phyloP scores from a whole-genome alignment of 2,329 filamentous ascomycete genomes.

The Arthrinium puccinioides region DNA sequence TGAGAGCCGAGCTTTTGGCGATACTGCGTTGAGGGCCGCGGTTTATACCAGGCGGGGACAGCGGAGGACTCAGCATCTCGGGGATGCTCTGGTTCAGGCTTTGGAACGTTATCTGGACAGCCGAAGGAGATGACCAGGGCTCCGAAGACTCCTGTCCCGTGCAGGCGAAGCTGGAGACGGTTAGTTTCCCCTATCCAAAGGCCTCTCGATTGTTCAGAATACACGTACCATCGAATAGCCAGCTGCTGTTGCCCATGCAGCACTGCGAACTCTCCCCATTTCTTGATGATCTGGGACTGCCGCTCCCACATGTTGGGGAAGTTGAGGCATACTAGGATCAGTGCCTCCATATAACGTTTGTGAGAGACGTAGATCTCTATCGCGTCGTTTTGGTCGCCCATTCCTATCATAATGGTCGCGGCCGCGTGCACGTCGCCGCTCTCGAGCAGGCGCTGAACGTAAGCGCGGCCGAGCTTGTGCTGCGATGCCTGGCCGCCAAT shows the following conservation, averaged over 20 bases:
- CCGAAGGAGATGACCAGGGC: conserved; percentile 81
- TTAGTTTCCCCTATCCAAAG: too few relatives aligned
- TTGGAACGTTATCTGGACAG: conserved; percentile 52
- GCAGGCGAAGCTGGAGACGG: conserved; percentile 64
- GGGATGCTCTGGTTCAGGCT: conserved; percentile 48
- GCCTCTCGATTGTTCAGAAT: too few relatives aligned
- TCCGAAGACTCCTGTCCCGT: conserved; percentile 78
- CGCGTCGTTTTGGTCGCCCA: conserved; percentile 89
- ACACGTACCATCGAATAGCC: conserved; percentile 75
- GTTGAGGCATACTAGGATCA: conserved; percentile 77
- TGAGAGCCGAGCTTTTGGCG: conserved; percentile 75
- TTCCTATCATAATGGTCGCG: conserved; percentile 83
- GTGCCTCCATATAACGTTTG: conserved; percentile 84
- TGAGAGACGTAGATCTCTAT: conserved; percentile 95
- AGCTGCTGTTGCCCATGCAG: conserved; percentile 82
- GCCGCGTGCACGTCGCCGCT: conserved; percentile 87
- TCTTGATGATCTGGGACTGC: conserved; percentile 78
- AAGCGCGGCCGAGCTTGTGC: conserved; percentile 83
- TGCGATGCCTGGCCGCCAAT: conserved; percentile 74
- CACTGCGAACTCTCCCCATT: conserved; percentile 92
- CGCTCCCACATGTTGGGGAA: conserved; percentile 86
- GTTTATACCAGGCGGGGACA: conserved; percentile 64
- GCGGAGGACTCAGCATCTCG: conserved; percentile 58
- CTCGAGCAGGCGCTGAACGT: conserved; percentile 83
- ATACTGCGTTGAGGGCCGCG: conserved; percentile 55